phyloP scores from a whole-genome alignment of 2,329 filamentous ascomycete species.

The Talaromyces funiculosus region DNA sequence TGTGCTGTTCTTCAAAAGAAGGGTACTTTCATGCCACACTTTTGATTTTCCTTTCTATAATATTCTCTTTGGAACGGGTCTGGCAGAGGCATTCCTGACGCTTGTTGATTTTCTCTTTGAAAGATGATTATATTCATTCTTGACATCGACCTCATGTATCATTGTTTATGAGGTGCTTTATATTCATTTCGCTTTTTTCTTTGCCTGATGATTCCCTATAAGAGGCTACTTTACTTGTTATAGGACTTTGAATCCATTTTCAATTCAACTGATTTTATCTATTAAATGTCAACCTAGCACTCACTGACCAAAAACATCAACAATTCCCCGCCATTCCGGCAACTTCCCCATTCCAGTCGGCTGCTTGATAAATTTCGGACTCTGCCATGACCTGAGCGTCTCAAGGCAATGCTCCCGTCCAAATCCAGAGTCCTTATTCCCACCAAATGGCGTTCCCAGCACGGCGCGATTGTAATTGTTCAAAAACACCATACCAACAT shows the following conservation, averaged over 20 bases:
- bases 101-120: background rate
- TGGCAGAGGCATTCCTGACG: background rate
- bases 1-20: background rate
- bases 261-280: background rate
- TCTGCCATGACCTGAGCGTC: background rate
- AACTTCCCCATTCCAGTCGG: background rate
- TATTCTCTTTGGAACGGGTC: background rate
- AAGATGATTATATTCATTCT: conserved; percentile 1
- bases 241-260: background rate
- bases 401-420: background rate
- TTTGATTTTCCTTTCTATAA: background rate
- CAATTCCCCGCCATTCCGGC: background rate
- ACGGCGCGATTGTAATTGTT: background rate
- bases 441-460: background rate
- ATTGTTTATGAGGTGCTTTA: background rate
- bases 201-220: background rate
- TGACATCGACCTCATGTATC: background rate
- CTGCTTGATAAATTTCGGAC: background rate
- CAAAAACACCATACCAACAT: background rate
- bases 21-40: background rate
- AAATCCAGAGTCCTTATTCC: background rate
- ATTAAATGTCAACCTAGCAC: background rate
- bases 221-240: conserved; percentile 8
- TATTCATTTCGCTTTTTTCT: background rate
- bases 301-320: background rate